Conservation (phyloP, 163 green algal genomes). For the Scenedesmus sp. region DNA sequence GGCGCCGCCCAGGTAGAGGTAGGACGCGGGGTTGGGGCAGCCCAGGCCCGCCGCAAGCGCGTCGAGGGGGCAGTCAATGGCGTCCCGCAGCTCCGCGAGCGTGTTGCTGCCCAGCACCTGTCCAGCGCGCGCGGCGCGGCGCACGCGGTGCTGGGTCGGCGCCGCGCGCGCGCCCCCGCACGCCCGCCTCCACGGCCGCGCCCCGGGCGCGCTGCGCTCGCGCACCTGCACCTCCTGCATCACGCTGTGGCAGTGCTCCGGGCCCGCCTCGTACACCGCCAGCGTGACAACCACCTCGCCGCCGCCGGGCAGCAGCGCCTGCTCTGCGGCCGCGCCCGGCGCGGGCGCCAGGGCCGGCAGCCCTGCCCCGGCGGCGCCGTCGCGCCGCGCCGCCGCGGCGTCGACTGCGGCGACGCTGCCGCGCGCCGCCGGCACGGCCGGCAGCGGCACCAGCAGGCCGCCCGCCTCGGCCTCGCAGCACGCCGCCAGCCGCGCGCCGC, state of each 20-base stretch:
- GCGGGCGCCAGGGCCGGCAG: too few relatives aligned
- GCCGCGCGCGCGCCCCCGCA: not conserved
- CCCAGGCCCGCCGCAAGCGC: conserved; percentile 1
- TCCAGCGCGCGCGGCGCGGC: not conserved
- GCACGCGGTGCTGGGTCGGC: not conserved
- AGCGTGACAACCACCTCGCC: not conserved
- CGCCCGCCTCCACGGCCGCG: not conserved
- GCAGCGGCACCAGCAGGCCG: too few relatives aligned
- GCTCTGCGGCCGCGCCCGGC: not conserved
- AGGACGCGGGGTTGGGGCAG: not conserved
- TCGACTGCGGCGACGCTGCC: too few relatives aligned
- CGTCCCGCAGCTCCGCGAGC: conserved; percentile 14
- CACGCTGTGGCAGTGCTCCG: not conserved
- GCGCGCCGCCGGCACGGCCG: too few relatives aligned
- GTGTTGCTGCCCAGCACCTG: not conserved
- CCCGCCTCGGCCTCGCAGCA: too few relatives aligned
- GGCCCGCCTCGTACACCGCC: not conserved
- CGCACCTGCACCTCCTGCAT: conserved; percentile 26
- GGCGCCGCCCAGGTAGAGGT: conserved; percentile 6
- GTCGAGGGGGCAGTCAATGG: conserved; percentile 25
- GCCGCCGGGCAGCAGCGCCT: not conserved
- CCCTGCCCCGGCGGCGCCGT: too few relatives aligned
- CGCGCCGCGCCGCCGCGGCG: too few relatives aligned
- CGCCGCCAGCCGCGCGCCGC: too few relatives aligned
- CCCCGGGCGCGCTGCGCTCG: not conserved